Percentiles rank a stretch among this genome's conserved stretches.
Conservation (phyloP, 768 basidiomycete species). For the Boletus vermiculosoides region DNA sequence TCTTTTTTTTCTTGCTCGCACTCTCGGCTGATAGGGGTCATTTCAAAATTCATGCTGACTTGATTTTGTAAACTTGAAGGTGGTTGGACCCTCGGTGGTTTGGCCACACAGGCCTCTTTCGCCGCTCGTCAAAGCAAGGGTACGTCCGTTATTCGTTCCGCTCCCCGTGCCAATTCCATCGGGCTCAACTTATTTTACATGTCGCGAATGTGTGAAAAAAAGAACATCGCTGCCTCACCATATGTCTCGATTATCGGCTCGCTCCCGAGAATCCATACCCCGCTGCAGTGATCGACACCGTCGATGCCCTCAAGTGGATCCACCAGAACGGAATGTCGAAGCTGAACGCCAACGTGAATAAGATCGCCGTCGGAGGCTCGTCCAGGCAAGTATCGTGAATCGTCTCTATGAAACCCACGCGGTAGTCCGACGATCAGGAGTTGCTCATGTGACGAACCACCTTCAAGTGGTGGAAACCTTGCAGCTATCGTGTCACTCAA, state of each 20-base stretch:
- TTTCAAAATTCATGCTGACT: no score
- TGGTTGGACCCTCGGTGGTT: constrained; percentile 72
- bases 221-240: constrained; percentile 58
- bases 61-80: constrained; percentile 50
- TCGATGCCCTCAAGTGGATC: constrained; percentile 68
- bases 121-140: constrained; percentile 32
- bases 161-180: background rate
- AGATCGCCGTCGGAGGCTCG: constrained; percentile 68
- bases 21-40: background rate
- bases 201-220: background rate
- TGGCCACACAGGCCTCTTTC: constrained; percentile 59
- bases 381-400: constrained; percentile 47
- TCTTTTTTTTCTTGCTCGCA: constrained; percentile 17
- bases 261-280: constrained; percentile 73
- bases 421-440: background rate
- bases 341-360: constrained; percentile 48
- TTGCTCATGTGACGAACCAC: background rate
- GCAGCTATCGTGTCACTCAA: constrained; percentile 66
- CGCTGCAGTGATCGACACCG: constrained; percentile 65
- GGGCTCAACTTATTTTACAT: no score
- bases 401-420: background rate
- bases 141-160: background rate
- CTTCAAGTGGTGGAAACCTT: constrained; percentile 63
- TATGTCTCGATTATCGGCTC: constrained; percentile 70
- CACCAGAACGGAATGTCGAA: constrained; percentile 42